Conservation (phyloP, 2,329 filamentous ascomycete species). For the Aspergillus sp. region DNA sequence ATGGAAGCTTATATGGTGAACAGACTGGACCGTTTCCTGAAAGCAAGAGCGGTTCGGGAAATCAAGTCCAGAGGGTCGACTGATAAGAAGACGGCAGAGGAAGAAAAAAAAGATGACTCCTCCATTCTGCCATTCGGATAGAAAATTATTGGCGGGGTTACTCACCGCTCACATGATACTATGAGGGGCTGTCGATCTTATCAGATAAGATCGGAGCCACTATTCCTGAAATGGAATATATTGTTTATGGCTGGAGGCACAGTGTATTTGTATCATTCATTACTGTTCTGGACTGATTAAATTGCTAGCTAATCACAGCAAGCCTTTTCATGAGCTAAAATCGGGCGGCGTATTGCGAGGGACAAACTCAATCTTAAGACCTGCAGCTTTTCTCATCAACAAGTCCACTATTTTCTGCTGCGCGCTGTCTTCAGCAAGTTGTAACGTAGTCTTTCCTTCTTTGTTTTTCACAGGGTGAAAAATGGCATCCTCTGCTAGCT, state of each 20-base stretch:
- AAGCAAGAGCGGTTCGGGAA: constrained; percentile 3
- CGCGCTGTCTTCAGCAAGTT: not conserved
- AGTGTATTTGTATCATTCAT: too few species aligned
- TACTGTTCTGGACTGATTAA: too few species aligned
- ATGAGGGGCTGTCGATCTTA: constrained; percentile 9
- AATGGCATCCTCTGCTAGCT: not conserved
- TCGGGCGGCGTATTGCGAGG: not conserved
- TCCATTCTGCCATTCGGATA: constrained; percentile 2
- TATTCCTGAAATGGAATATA: not conserved
- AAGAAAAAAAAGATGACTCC: constrained; percentile 10
- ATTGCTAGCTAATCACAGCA: too few species aligned
- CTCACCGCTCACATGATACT: constrained; percentile 5
- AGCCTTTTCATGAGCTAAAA: not conserved
- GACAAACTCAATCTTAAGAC: not conserved
- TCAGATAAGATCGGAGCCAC: constrained; percentile 8
- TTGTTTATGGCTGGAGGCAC: not conserved
- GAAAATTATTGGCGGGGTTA: constrained; percentile 2
- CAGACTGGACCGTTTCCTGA: not conserved
- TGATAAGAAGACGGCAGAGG: constrained; percentile 7
- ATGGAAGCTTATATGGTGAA: not conserved
- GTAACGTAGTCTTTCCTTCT: not conserved
- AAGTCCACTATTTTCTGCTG: not conserved
- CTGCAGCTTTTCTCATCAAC: not conserved
- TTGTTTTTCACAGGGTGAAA: not conserved
- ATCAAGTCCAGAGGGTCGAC: constrained; percentile 6